Conservation (phyloP, 2,329 filamentous ascomycete genomes). For the Paraphoma chrysanthemicola region DNA sequence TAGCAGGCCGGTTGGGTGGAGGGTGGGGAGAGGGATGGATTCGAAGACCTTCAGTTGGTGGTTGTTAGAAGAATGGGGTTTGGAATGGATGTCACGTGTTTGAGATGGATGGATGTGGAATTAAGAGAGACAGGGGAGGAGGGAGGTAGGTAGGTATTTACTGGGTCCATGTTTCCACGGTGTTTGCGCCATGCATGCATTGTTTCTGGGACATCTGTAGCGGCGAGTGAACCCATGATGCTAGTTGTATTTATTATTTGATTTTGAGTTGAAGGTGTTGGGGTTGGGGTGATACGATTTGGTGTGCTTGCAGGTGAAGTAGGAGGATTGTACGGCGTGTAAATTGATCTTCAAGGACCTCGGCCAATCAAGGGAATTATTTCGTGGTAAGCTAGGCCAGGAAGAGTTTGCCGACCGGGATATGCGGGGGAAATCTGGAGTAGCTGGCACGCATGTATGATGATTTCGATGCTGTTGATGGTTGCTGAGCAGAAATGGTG, state of each 20-base stretch:
- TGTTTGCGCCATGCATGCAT: slow-evolving; percentile 33
- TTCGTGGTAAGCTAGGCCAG: not conserved
- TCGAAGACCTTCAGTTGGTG: slow-evolving; percentile 18
- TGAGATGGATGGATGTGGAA: not conserved
- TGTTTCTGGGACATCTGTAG: slow-evolving; percentile 6
- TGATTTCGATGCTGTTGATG: too few relatives aligned
- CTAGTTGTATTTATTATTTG: not conserved
- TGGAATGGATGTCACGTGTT: not conserved
- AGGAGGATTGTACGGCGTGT: too few relatives aligned
- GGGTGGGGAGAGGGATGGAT: slow-evolving; percentile 14
- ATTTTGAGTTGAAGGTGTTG: too few relatives aligned
- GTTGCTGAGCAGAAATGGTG: too few relatives aligned
- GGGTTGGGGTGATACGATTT: too few relatives aligned
- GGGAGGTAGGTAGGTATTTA: slow-evolving; percentile 3
- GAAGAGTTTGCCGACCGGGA: slow-evolving; percentile 4
- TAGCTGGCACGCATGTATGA: not conserved
- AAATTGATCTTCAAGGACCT: not conserved
- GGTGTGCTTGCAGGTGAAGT: too few relatives aligned
- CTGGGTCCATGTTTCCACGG: slow-evolving; percentile 25
- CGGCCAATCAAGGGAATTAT: not conserved
- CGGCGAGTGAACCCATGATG: not conserved
- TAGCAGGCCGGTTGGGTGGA: slow-evolving; percentile 18
- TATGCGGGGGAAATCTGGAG: slow-evolving; percentile 4
- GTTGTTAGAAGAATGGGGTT: not conserved
- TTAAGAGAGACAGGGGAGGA: not conserved